These are phyloP conservation scores for Sporobolomyces roseus DNA, from an alignment of 768 basidiomycete genomes.

Conservation along the genomic window DNA sequence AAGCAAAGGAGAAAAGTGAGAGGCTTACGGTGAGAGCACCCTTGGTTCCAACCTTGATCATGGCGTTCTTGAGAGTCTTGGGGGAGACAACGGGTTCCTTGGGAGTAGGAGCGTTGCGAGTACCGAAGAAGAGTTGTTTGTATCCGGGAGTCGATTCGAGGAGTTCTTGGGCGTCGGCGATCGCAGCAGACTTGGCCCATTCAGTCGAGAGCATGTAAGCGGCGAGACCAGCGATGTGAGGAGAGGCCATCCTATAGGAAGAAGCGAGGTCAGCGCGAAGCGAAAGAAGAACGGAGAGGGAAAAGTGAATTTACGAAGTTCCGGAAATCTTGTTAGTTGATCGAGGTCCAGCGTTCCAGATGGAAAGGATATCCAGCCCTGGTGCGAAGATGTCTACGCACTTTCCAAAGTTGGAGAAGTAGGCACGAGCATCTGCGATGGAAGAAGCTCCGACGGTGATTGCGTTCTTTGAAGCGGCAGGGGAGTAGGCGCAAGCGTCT, in stretches of 20 bases:
- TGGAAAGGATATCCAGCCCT: conserved; percentile 78
- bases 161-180: conserved; percentile 45
- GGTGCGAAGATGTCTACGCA: conserved; percentile 91
- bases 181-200: conserved; percentile 45
- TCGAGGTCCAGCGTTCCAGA: conserved; percentile 63
- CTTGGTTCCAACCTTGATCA: conserved; percentile 61
- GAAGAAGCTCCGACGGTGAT: conserved; percentile 86
- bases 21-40: conserved; percentile 54
- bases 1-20: not conserved
- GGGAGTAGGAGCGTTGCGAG: conserved; percentile 50
- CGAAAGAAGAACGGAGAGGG: not conserved
- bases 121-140: conserved; percentile 40
- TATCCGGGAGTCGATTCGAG: conserved; percentile 53
- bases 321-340: conserved; percentile 77
- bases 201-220: conserved; percentile 77
- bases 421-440: conserved; percentile 52
- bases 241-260: conserved; percentile 70
- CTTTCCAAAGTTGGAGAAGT: conserved; percentile 73
- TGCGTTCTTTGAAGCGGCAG: conserved; percentile 80
- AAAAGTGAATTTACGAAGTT: conserved; percentile 55
- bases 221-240: conserved; percentile 75
- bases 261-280: not conserved
- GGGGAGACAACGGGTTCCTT: conserved; percentile 54
- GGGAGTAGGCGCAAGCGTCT: conserved; percentile 89
- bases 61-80: conserved; percentile 67